phyloP scores from a whole-genome alignment of 2,329 filamentous ascomycete genomes.

The Fusarium buxicola region DNA sequence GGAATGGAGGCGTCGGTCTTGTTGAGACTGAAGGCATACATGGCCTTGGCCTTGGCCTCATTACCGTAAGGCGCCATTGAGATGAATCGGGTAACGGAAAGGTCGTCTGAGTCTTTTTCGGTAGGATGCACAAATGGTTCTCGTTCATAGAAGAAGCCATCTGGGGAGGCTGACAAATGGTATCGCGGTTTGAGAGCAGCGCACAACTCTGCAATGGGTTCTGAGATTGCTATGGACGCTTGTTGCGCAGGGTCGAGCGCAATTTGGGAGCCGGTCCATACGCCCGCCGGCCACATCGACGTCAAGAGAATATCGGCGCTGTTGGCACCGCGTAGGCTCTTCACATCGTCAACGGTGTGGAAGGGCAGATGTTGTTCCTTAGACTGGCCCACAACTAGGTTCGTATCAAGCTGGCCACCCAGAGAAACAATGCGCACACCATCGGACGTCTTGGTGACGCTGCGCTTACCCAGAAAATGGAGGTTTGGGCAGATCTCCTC shows the following conservation, averaged over 20 bases:
- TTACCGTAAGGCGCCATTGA: constrained; percentile 86
- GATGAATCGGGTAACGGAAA: constrained; percentile 85
- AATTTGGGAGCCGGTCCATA: constrained; percentile 76
- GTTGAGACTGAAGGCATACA: constrained; percentile 83
- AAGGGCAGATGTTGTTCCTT: constrained; percentile 80
- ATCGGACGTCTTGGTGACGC: constrained; percentile 88
- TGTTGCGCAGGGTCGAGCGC: constrained; percentile 64
- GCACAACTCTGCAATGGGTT: constrained; percentile 82
- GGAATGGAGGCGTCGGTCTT: constrained; percentile 74
- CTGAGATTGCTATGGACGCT: constrained; percentile 65
- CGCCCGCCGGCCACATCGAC: constrained; percentile 81
- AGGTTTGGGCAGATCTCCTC: constrained; percentile 89
- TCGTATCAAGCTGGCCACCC: constrained; percentile 76
- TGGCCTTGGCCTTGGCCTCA: constrained; percentile 78
- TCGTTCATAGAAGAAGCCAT: constrained; percentile 82
- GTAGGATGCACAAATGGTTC: constrained; percentile 87
- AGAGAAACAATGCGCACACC: constrained; percentile 89
- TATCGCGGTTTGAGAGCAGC: constrained; percentile 88
- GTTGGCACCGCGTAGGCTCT: constrained; percentile 79
- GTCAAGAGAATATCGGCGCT: constrained; percentile 89
- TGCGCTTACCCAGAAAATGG: constrained; percentile 88
- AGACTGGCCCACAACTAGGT: constrained; percentile 70
- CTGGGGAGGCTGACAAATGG: constrained; percentile 79
- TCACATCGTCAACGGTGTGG: constrained; percentile 82
- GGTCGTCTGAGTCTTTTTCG: constrained; percentile 59